Percentiles rank a stretch among this genome's conserved stretches.
These are phyloP conservation scores for Chaetomium globosum DNA, from an alignment of 2,329 filamentous ascomycete species.

Conservation along the genomic window DNA sequence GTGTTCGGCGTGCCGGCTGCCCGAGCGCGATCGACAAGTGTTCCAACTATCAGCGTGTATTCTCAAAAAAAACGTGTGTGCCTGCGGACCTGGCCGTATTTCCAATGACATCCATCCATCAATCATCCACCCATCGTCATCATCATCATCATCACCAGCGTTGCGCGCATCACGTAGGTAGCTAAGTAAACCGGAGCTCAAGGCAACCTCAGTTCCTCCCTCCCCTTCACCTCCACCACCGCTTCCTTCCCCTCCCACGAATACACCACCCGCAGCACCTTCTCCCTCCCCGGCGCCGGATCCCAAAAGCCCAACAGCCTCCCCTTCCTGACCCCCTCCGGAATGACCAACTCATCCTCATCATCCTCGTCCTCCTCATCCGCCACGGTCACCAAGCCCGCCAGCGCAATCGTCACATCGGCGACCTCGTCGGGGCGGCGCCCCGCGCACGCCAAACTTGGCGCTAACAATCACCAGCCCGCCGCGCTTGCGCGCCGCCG, in stretches of 20 bases:
- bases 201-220: slow-evolving; percentile 45
- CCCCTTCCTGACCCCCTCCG: slow-evolving; percentile 48
- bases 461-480: slow-evolving; percentile 54
- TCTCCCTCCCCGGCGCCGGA: slow-evolving; percentile 48
- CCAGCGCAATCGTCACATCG: slow-evolving; percentile 53
- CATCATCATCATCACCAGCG: neutral
- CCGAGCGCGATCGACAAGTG: neutral
- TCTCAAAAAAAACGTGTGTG: neutral
- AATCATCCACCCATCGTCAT: neutral
- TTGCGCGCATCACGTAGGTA: neutral
- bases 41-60: neutral
- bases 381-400: slow-evolving; percentile 47
- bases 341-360: slow-evolving; percentile 42
- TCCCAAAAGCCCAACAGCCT: slow-evolving; percentile 56
- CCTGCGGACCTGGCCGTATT: neutral
- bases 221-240: slow-evolving; percentile 44
- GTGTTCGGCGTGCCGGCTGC: neutral
- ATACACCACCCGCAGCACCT: slow-evolving; percentile 53
- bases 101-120: neutral
- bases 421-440: slow-evolving; percentile 48
- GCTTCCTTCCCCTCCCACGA: slow-evolving; percentile 44
- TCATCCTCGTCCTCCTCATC: neutral
- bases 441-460: slow-evolving; percentile 49
- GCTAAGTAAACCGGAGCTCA: neutral
- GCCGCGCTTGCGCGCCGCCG: slow-evolving; percentile 42